Evolutionary conservation across 768 basidiomycete genomes (phyloP).

Genomic region (Ephemerocybe angulata): DNA sequence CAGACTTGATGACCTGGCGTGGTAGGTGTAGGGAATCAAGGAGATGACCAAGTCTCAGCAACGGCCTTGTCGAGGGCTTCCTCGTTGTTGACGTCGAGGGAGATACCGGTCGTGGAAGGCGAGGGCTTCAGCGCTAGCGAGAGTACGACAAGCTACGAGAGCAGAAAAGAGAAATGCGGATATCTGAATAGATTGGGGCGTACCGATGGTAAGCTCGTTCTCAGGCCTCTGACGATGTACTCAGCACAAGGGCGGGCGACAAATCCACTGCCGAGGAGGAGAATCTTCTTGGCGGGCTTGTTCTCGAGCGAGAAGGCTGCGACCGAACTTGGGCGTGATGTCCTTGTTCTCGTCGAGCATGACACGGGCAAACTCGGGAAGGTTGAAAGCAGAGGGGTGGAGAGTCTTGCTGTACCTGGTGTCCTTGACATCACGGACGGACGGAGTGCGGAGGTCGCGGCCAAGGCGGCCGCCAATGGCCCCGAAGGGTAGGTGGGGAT

Average conservation of each 20-base stretch:
- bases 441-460: slow-evolving; percentile 75
- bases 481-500: slow-evolving; percentile 99
- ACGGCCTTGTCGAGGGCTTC: slow-evolving; percentile 75
- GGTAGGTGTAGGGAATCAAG: slow-evolving; percentile 92
- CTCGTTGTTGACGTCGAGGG: slow-evolving; percentile 75
- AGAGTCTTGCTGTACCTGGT: slow-evolving; percentile 77
- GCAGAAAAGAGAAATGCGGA: too few species aligned
- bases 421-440: slow-evolving; percentile 64
- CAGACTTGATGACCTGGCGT: slow-evolving; percentile 86
- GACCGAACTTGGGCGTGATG: slow-evolving; percentile 72
- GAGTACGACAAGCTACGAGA: slow-evolving; percentile 92
- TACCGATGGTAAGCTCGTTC: slow-evolving; percentile 82
- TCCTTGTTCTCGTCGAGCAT: slow-evolving; percentile 71
- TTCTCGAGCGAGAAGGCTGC: slow-evolving; percentile 43
- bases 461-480: slow-evolving; percentile 92
- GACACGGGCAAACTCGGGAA: slow-evolving; percentile 88
- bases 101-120: slow-evolving; percentile 67
- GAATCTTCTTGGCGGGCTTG: slow-evolving; percentile 60
- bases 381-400: slow-evolving; percentile 79
- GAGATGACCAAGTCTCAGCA: slow-evolving; percentile 92
- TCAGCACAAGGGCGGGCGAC: slow-evolving; percentile 97
- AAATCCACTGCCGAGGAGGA: slow-evolving; percentile 92
- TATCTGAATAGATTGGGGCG: too few species aligned
- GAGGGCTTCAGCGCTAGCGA: slow-evolving; percentile 69
- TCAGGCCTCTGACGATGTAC: slow-evolving; percentile 79